Base-by-base conservation (phyloP, 2,329 filamentous ascomycete species). In the Tolypocladium amazonense region DNA sequence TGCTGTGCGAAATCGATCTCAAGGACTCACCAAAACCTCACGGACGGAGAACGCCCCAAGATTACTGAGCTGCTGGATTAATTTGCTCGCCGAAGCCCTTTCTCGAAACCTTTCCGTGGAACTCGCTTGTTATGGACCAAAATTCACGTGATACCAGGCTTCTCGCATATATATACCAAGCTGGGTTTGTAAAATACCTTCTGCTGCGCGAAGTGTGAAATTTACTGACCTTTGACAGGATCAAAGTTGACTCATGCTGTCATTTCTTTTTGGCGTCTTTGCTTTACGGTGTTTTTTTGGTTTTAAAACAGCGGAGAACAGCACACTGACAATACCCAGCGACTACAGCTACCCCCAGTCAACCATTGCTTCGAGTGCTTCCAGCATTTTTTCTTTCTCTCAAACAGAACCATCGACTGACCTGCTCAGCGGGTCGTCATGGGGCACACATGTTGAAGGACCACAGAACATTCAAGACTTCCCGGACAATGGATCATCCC, bases 371-470 rank as follows among this genome's bases (percentile, higher is more conserved):
- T 72, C 79, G 68, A 75, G 70, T 72, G 69, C 78, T 60, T 73
- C 74, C 65, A 78, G 78, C 72, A 77, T 82, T 71, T 82, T 82
- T 79, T 76, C 80, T 75, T 82, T 80, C 73, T 78, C 79, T 79
- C 81, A 83, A 70, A 80, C 81, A 79, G 81, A 79, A 81, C 79
- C 80, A 77, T 75, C 79, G 71, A 67, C 79, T 70, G 81, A 82
- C 77, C 77, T 81, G 71, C 75, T 82, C 62, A 72, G 72, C 67
- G 77, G 79, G 75, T 76, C 80, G 70, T 75, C 79, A 69, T 85
- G 82, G 82, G 81, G 79, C 67, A 70, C 78, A 70, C 74, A 80
- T 76, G 75, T 75, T 76, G 82, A 85, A 79, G 81, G 80, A 69
- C 68, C 79, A 81, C 82, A 84, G 79, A 82, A 81, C 79, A 81